Conservation (phyloP, 495 filamentous ascomycete species). For the Penicillium waksmanii region DNA sequence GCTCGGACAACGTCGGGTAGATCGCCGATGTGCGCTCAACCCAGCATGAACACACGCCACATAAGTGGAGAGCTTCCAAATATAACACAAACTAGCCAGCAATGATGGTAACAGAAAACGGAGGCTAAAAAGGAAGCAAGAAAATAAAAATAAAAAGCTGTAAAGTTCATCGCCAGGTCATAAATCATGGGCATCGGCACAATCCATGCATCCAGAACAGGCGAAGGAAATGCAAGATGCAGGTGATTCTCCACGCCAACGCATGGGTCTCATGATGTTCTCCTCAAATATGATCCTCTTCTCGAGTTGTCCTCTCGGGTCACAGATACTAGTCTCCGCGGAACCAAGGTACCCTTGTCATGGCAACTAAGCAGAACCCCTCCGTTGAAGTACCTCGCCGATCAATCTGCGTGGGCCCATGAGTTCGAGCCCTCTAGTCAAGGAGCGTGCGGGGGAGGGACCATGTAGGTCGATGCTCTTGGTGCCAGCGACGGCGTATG, state of each 20-base stretch:
- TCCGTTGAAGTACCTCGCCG: constrained; percentile 76
- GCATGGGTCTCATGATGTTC: constrained; percentile 14
- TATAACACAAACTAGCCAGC: neutral
- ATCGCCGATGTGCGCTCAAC: constrained; percentile 6
- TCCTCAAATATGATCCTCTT: neutral
- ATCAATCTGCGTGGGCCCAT: constrained; percentile 74
- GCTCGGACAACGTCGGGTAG: constrained; percentile 4
- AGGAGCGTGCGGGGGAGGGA: constrained; percentile 58
- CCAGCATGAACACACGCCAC: constrained; percentile 4
- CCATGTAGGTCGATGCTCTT: constrained; percentile 61
- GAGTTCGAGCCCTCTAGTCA: constrained; percentile 64
- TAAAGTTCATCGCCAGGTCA: neutral
- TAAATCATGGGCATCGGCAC: neutral
- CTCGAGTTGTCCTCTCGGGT: neutral
- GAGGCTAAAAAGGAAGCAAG: neutral
- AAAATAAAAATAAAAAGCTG: neutral
- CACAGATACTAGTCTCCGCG: neutral
- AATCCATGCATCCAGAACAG: constrained; percentile 1
- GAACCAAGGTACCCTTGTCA: neutral
- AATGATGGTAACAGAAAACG: neutral
- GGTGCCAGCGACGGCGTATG: constrained; percentile 79
- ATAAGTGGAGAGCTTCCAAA: neutral
- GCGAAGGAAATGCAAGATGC: neutral
- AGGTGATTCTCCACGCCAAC: constrained; percentile 6
- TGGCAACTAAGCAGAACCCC: constrained; percentile 38